Base-by-base conservation (phyloP, 179 eudicot species). In the Corrigiola litoralis region DNA sequence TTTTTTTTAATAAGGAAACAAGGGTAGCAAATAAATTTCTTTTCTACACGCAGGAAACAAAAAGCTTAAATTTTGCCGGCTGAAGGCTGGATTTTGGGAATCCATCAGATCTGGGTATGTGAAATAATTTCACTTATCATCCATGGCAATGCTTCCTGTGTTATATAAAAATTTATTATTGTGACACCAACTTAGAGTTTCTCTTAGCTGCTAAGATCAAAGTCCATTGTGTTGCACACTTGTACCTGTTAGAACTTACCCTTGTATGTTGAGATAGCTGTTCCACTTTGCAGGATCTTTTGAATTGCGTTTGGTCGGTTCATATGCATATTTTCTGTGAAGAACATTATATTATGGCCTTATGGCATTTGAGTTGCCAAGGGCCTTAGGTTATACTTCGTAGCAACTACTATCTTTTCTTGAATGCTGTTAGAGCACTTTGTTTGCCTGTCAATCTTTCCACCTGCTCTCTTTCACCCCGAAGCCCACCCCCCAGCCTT, bases 21-120 rank as follows among this genome's bases (percentile, higher is more conserved):
- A 1, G 5, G 3, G 16, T 16, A 18, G 38, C 24, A 21, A 45
- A 6, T 29, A 4, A 5, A 50, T 4, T 58, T 11, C 1, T 16
- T 2, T 28, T 54, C 37, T 34, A 28, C 34, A 36, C 76, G 79
- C 86, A 92, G 98, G 87, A 53, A 80, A 76, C 63, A 72, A 79
- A 72, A 83, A 70, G 65, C 75, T 68, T 47, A 86, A 76, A 74
- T 21, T 76, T 75, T 72, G 79, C 58, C 72, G 51, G 25, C 59
- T 85, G 68, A 89, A 81, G 74, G 87, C 98, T 65, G 74, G 76
- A 67, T 85, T 92, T 73, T 92, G 98, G 96, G 96, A 92, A 40
- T 85, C 96, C 75, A 81, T 92, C 72, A 82, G 83, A 82, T 83
- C 95, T 59, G 95, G 98, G 98, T 92, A 92, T 74, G 68, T 73